phyloP scores from a whole-genome alignment of 2,329 filamentous ascomycete genomes.

The Parascedosporium putredinis region DNA sequence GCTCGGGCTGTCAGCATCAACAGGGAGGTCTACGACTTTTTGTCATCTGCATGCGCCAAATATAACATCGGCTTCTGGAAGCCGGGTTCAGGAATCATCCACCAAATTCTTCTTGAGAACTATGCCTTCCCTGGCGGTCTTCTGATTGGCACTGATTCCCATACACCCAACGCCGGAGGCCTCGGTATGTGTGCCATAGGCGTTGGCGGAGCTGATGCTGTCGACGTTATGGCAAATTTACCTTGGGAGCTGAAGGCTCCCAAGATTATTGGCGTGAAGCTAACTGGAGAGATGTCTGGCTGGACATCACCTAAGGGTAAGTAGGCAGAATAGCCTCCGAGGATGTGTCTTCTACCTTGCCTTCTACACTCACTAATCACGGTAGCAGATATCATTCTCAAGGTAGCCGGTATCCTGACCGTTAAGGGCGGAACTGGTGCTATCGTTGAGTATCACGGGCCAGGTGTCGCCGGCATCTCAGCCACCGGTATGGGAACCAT shows the following conservation, averaged over 20 bases:
- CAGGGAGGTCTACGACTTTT: conserved; percentile 98
- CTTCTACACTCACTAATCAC: conserved; percentile 6
- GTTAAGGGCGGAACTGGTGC: conserved; percentile 96
- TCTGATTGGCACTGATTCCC: conserved; percentile 94
- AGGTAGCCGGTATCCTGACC: conserved; percentile 91
- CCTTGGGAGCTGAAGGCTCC: conserved; percentile 98
- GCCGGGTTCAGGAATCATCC: conserved; percentile 97
- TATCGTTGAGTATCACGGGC: conserved; percentile 68
- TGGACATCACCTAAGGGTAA: conserved; percentile 89
- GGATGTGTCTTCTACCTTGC: neutral
- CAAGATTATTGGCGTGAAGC: conserved; percentile 91
- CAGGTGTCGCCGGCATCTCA: conserved; percentile 58
- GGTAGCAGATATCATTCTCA: conserved; percentile 76
- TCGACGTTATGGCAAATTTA: conserved; percentile 95
- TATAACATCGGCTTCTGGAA: conserved; percentile 99
- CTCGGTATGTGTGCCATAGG: conserved; percentile 90
- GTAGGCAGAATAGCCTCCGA: conserved; percentile 16
- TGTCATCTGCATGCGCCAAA: conserved; percentile 88
- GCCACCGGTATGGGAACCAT: conserved; percentile 78
- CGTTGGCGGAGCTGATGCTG: conserved; percentile 95
- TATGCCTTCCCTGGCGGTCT: conserved; percentile 98
- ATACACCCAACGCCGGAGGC: conserved; percentile 95
- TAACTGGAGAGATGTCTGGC: conserved; percentile 79
- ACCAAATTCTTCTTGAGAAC: conserved; percentile 97
- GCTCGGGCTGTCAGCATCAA: conserved; percentile 84